Percentiles rank a stretch among this genome's conserved stretches.
Evolutionary conservation across 345 rosid species (phyloP).

Genomic region (Citrus unshiu): DNA sequence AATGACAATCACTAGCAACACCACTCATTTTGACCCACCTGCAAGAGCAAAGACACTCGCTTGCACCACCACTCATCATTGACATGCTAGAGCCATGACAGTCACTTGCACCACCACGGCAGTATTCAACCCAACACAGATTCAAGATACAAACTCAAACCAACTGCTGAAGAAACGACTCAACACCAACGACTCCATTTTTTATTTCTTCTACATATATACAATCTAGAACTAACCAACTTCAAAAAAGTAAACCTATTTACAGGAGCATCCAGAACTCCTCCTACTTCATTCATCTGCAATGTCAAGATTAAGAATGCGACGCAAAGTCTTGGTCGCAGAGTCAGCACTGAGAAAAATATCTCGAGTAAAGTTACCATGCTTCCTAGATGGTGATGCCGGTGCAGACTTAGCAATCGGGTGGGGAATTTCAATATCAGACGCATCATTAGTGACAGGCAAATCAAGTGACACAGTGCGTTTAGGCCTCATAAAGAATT

Average conservation of each 20-base stretch:
- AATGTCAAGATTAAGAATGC: slow-evolving; percentile 83
- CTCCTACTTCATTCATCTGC: slow-evolving; percentile 49
- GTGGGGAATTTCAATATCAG: slow-evolving; percentile 33
- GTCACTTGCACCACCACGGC: not conserved
- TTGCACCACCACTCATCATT: slow-evolving; percentile 28
- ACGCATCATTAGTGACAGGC: slow-evolving; percentile 28
- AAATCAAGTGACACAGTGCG: slow-evolving; percentile 61
- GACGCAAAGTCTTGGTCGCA: slow-evolving; percentile 87
- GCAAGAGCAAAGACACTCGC: not conserved
- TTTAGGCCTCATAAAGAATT: slow-evolving; percentile 65
- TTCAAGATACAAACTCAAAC: not conserved
- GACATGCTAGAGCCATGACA: slow-evolving; percentile 24
- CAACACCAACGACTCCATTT: slow-evolving; percentile 22
- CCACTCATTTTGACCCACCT: slow-evolving; percentile 31
- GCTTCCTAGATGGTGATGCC: slow-evolving; percentile 69
- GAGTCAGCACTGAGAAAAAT: slow-evolving; percentile 58
- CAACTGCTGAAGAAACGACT: slow-evolving; percentile 28
- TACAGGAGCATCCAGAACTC: slow-evolving; percentile 42
- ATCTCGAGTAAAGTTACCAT: slow-evolving; percentile 32
- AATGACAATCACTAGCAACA: not conserved
- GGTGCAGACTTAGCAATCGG: slow-evolving; percentile 80
- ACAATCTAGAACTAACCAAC: slow-evolving; percentile 50
- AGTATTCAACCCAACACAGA: not conserved
- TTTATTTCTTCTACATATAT: slow-evolving; percentile 48
- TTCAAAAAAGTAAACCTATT: slow-evolving; percentile 29